Conservation (phyloP, 805 yeast species). For the Clavispora santaluciae region DNA sequence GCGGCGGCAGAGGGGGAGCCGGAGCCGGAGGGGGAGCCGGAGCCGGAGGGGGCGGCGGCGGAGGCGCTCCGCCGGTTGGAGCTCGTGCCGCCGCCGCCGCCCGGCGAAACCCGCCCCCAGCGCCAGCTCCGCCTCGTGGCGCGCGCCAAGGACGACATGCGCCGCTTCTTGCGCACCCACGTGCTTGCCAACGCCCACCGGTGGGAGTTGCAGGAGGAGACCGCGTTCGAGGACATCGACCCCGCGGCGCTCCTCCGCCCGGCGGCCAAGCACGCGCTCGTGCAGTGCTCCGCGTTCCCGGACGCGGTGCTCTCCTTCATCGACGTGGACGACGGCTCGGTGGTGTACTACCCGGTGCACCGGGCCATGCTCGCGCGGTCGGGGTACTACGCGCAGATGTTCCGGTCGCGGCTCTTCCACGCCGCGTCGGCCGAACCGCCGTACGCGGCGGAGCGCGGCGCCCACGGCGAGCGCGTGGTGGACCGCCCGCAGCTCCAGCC, state of each 20-base stretch:
- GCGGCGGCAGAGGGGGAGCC: too few species aligned
- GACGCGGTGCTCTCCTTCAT: constrained; percentile 45
- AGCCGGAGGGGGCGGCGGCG: too few species aligned
- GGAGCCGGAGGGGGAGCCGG: too few species aligned
- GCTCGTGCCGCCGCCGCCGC: background rate
- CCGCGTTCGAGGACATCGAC: constrained; percentile 29
- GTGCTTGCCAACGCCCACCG: constrained; percentile 19
- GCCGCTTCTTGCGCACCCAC: constrained; percentile 19
- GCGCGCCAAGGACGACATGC: constrained; percentile 30
- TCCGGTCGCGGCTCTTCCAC: constrained; percentile 40
- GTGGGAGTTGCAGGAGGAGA: constrained; percentile 18
- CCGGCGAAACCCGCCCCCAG: background rate
- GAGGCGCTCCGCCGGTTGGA: constrained; percentile 17
- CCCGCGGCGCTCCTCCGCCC: constrained; percentile 13
- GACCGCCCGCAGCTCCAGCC: constrained; percentile 4
- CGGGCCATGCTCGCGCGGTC: constrained; percentile 56
- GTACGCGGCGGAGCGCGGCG: background rate
- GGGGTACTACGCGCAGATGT: constrained; percentile 61
- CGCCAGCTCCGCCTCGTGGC: constrained; percentile 24
- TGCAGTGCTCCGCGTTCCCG: constrained; percentile 27
- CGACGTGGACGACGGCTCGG: constrained; percentile 21
- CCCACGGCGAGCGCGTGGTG: background rate
- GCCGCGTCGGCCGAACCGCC: constrained; percentile 16
- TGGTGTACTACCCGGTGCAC: constrained; percentile 56
- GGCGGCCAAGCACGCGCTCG: constrained; percentile 19